These are phyloP conservation scores for Alternaria infectoria DNA, from an alignment of 2,329 filamentous ascomycete species.

Conservation along the genomic window DNA sequence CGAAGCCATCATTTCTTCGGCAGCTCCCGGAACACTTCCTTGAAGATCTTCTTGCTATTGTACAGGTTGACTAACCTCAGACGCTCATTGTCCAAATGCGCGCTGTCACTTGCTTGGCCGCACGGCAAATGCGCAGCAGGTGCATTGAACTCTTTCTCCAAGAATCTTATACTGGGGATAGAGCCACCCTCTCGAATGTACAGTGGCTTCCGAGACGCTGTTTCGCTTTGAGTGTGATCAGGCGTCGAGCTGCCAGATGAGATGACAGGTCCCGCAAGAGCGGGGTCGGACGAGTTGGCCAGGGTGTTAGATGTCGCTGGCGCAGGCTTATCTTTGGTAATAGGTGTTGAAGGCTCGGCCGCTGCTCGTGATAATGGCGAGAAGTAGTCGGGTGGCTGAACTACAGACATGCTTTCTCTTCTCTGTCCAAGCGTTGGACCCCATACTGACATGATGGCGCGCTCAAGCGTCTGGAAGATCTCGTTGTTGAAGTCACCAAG, in stretches of 20 bases:
- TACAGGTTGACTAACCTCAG: conserved; percentile 84
- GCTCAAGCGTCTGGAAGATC: conserved; percentile 87
- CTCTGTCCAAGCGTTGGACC: conserved; percentile 57
- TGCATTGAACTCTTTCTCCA: conserved; percentile 92
- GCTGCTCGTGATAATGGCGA: conserved; percentile 14
- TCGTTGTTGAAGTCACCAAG: conserved; percentile 88
- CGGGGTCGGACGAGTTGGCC: conserved; percentile 48
- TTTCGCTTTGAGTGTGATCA: neutral
- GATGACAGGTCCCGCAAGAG: conserved; percentile 10
- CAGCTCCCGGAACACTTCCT: conserved; percentile 78
- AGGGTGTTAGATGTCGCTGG: conserved; percentile 61
- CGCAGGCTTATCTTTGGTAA: conserved; percentile 22
- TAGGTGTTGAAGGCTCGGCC: conserved; percentile 1
- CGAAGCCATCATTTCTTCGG: conserved; percentile 4
- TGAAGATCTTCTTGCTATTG: conserved; percentile 92
- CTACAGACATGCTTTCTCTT: conserved; percentile 11
- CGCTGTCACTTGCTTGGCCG: conserved; percentile 91
- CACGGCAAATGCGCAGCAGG: conserved; percentile 93
- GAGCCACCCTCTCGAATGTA: conserved; percentile 96
- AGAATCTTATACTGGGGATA: conserved; percentile 90
- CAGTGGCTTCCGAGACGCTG: conserved; percentile 65
- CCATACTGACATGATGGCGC: conserved; percentile 87
- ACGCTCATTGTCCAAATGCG: conserved; percentile 95
- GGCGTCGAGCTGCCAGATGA: conserved; percentile 6
- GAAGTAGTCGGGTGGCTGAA: conserved; percentile 23